Evolutionary conservation across 768 basidiomycete genomes (phyloP).

Genomic region (Macrolepiota fuliginosa): DNA sequence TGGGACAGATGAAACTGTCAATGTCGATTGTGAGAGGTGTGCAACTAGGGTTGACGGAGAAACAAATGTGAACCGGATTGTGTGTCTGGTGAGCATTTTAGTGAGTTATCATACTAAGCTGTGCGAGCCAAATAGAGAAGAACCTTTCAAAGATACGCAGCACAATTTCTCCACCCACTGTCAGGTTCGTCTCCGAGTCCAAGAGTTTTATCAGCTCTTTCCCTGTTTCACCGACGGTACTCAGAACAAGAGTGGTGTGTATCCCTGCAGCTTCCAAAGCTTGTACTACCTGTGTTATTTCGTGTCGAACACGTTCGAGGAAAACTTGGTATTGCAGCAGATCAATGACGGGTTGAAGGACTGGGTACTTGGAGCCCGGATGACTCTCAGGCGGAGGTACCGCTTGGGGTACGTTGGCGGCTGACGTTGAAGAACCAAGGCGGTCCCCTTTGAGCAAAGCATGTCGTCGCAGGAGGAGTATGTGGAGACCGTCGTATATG

Average conservation of each 20-base stretch:
- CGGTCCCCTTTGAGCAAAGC: constrained; percentile 40
- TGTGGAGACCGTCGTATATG: constrained; percentile 61
- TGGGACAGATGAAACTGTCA: constrained; percentile 70
- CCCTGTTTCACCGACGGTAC: constrained; percentile 68
- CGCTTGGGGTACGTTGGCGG: background rate
- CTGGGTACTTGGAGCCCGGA: constrained; percentile 19
- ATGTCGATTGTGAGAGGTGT: constrained; percentile 76
- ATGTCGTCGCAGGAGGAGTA: constrained; percentile 65
- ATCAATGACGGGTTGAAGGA: constrained; percentile 77
- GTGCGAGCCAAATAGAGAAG: constrained; percentile 7
- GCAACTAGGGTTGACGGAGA: constrained; percentile 78
- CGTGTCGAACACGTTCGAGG: constrained; percentile 56
- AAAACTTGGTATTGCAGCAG: constrained; percentile 79
- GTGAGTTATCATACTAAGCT: background rate
- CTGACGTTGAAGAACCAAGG: constrained; percentile 26
- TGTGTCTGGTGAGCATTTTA: constrained; percentile 46
- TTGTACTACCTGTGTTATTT: constrained; percentile 48
- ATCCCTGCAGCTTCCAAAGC: constrained; percentile 57
- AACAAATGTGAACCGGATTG: constrained; percentile 69
- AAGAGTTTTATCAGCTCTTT: constrained; percentile 51
- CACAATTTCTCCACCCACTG: constrained; percentile 69
- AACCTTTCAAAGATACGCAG: constrained; percentile 71
- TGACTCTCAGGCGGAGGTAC: background rate
- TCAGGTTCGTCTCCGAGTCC: constrained; percentile 31
- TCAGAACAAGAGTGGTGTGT: constrained; percentile 52